Base-by-base conservation (phyloP, 345 rosid genomes). In the Euphorbia pulcherrima region DNA sequence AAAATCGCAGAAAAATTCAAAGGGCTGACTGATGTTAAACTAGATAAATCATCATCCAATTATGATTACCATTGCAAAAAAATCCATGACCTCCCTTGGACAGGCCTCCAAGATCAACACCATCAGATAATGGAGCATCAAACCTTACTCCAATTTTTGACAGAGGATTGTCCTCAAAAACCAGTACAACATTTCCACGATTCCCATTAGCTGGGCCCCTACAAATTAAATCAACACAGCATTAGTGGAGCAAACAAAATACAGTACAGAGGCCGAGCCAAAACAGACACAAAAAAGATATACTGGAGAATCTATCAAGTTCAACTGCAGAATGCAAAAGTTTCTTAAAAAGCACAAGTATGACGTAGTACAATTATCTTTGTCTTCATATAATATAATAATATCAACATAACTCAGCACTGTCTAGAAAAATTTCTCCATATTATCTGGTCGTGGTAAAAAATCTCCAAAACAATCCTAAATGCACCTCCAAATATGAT, bases 91-190 rank as follows among this genome's bases (percentile, higher is more conserved):
- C 93, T 27, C 14, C 71, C 80, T 90, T 92, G 70, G 96, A 88
- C 8, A 44, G 78, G 68, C 75, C 85, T 72, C 92, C 93, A 67
- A 90, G 96, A 81, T 92, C 96, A 68, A 88, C 96, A 6, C 98
- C 98, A 63, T 90, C 96, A 55, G 83, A 78, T 68, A 92, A 65
- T 41, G 85, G 82, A 75, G 85, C 83, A 75, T 90, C 93, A 87
- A 90, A 92, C 75, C 80, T 88, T 68, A 90, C 92, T 46, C 98
- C 98, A 70, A 90, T 79, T 81, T 92, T 90, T 46, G 98, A 84
- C 62, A 74, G 62, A 77, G 87, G 87, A 83, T 87, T 90, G 56
- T 83, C 90, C 67, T 83, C 89, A 64, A 88, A 92, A 50, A 71
- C 80, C 63, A 90, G 82, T 14, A 74, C 71, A 58, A 90, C 92